A percentile compares a stretch with the other conserved stretches of the same genome.
These are phyloP conservation scores for Larix kaempferi DNA, from an alignment of 75 land plant species.

Conservation along the genomic window DNA sequence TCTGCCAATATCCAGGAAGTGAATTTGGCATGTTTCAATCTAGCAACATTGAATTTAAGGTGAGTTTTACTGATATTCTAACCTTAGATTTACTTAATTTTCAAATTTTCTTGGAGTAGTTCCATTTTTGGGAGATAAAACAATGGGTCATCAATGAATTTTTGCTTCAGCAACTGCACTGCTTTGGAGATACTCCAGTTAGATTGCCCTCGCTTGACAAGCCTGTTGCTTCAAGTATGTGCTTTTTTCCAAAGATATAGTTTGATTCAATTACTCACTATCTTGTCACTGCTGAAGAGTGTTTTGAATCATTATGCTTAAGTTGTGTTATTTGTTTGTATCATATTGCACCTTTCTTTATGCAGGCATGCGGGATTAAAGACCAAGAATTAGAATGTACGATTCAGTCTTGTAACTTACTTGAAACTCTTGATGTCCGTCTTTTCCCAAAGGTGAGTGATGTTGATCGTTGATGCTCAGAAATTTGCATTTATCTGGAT, in stretches of 20 bases:
- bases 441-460: conserved; percentile 71
- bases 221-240: conserved; percentile 82
- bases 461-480: neutral
- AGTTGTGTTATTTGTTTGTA: neutral
- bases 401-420: conserved; percentile 54
- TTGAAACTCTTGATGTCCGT: conserved; percentile 86
- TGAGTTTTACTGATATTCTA: conserved; percentile 14
- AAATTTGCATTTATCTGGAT: neutral
- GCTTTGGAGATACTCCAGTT: conserved; percentile 80
- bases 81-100: neutral
- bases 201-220: conserved; percentile 77
- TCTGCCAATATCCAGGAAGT: conserved; percentile 89
- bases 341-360: neutral
- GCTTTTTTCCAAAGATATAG: too few species aligned
- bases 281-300: too few species aligned
- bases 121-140: neutral
- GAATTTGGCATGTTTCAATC: conserved; percentile 62
- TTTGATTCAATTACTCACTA: too few species aligned
- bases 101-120: neutral
- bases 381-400: conserved; percentile 59
- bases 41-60: conserved; percentile 81
- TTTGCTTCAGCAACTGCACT: conserved; percentile 62
- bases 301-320: neutral
- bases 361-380: conserved; percentile 75
- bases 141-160: neutral